Evolutionary conservation across 2,329 filamentous ascomycete species (phyloP).

Genomic region (Knoxdaviesia capensis): DNA sequence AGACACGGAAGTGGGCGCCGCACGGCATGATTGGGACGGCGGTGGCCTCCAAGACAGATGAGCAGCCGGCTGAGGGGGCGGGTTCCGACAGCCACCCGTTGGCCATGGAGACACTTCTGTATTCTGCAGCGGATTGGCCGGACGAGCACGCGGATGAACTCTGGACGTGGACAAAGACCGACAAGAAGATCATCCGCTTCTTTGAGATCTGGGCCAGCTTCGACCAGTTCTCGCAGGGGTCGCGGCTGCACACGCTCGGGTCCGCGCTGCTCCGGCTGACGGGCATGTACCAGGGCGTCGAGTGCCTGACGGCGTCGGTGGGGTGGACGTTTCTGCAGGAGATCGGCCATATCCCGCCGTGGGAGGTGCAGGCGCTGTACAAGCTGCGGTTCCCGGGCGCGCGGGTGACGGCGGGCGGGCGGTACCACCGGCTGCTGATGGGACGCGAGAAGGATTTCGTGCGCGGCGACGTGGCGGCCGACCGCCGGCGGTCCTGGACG

Average conservation of each 20-base stretch:
- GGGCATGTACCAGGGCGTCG: constrained; percentile 33
- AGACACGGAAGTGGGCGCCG: constrained; percentile 24
- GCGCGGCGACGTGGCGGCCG: constrained; percentile 22
- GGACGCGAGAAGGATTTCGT: constrained; percentile 17
- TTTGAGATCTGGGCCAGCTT: constrained; percentile 48
- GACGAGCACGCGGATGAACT: constrained; percentile 1
- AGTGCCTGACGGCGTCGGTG: constrained; percentile 22
- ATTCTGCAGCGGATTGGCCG: constrained; percentile 9
- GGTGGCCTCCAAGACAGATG: neutral
- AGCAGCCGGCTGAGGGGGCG: neutral
- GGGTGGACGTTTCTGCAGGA: constrained; percentile 57
- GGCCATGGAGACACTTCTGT: neutral
- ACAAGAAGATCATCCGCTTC: constrained; percentile 42
- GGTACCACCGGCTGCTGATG: constrained; percentile 37
- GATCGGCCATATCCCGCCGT: constrained; percentile 48
- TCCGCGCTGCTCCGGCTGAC: constrained; percentile 42
- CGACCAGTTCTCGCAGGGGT: constrained; percentile 27
- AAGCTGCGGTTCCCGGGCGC: constrained; percentile 31
- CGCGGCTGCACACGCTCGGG: constrained; percentile 38
- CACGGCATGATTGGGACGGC: constrained; percentile 23
- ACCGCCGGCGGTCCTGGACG: constrained; percentile 37
- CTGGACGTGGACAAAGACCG: constrained; percentile 22
- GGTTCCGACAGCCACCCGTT: neutral
- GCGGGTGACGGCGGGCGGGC: constrained; percentile 5
- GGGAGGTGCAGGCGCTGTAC: constrained; percentile 48